Evolutionary conservation across 2,329 filamentous ascomycete species (phyloP), one percentile per base, ranked within the genome.

Genomic region (Didymella keratinophila): DNA sequence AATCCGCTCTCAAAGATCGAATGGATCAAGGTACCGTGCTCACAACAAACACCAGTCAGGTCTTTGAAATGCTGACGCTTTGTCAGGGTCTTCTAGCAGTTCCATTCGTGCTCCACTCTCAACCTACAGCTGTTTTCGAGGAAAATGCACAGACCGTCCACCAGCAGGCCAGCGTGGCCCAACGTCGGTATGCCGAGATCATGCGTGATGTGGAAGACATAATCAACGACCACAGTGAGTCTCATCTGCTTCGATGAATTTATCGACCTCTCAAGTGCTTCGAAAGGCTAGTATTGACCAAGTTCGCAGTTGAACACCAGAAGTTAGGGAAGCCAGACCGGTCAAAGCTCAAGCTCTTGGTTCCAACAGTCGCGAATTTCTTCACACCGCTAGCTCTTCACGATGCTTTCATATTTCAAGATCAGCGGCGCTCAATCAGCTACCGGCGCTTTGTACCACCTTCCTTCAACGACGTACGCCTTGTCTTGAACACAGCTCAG

Each of bases 401-500:
- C 72, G 91, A 93, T 47, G 94, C 94, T 7, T 98, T 98, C 80
- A 88, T 89, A 66, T 94, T 91, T 78, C 95, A 98, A 78, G 95
- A 99, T 76, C 80, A 84, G 58, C 89, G 89, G 64, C 88, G 95
- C 7, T 90, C 89, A 76, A 99, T 99, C 71, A 96, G 92, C 27
- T 92, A 89, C 1, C 86, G 95, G 23, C 89, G 95, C 60, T 98
- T 97, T 74, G 95, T 99, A 2, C 91, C 94, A 1, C 95, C 95
- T 0, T 96, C 92, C 1, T 99, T 99, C 84, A 99, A 99, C 79
- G 95, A 99, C 74, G 88, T 99, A 58, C 88, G 95, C 2, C 83
- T 97, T 23, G 90, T 96, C 50, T 86, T 99, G 67, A 99, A 99
- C 79, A 95, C 95, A 37, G 93, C 95, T 18, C 95, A 99, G 78